These are phyloP conservation scores for Naumovozyma baii DNA, from an alignment of 805 yeast species.

Conservation along the genomic window DNA sequence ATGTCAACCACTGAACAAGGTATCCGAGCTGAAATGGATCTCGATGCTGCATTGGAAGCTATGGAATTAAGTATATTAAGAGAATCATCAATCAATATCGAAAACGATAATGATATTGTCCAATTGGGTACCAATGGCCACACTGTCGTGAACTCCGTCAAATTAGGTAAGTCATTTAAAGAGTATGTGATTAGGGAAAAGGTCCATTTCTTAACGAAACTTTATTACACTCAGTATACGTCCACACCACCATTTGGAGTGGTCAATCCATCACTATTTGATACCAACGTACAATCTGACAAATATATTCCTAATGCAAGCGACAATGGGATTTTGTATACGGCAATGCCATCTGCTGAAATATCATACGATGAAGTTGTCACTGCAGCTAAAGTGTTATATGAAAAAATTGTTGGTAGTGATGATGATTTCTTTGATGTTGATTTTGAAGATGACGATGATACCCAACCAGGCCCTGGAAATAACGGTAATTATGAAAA, in stretches of 20 bases:
- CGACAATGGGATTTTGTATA: slow-evolving; percentile 40
- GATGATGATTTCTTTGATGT: slow-evolving; percentile 94
- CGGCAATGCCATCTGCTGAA: slow-evolving; percentile 72
- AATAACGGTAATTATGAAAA: slow-evolving; percentile 13
- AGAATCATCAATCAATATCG: slow-evolving; percentile 54
- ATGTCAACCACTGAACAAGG: slow-evolving; percentile 67
- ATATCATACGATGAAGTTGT: slow-evolving; percentile 86
- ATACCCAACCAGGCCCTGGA: slow-evolving; percentile 15
- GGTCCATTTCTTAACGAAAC: slow-evolving; percentile 49
- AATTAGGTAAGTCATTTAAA: slow-evolving; percentile 75
- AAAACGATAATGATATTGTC: slow-evolving; percentile 50
- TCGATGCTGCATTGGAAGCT: slow-evolving; percentile 70
- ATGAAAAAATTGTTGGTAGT: slow-evolving; percentile 75
- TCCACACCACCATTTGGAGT: slow-evolving; percentile 49
- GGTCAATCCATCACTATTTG: slow-evolving; percentile 35
- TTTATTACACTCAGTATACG: slow-evolving; percentile 51
- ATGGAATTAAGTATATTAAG: slow-evolving; percentile 74
- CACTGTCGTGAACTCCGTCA: slow-evolving; percentile 67
- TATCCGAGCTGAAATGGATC: slow-evolving; percentile 60
- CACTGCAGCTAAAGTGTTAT: slow-evolving; percentile 67
- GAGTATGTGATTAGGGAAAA: slow-evolving; percentile 77
- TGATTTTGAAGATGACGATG: slow-evolving; percentile 93
- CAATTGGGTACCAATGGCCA: slow-evolving; percentile 48
- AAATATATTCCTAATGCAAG: slow-evolving; percentile 32
- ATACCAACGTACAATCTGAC: slow-evolving; percentile 23